phyloP scores from a whole-genome alignment of 495 filamentous ascomycete species.

The Talaromyces liani region DNA sequence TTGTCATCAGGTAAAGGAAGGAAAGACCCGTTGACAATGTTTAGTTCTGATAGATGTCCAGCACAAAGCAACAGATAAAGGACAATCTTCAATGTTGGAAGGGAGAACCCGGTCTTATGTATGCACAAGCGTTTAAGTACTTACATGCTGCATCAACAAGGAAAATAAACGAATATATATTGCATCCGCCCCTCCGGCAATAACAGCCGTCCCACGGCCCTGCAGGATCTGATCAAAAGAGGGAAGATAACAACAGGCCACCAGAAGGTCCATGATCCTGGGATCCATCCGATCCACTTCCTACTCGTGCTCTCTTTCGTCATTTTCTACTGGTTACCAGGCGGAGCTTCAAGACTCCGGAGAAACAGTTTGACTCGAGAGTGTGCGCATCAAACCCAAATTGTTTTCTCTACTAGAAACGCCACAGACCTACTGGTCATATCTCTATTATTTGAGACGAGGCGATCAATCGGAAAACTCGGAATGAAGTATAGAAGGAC shows the following conservation, averaged over 20 bases:
- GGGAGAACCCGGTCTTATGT: not conserved
- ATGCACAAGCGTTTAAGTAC: not conserved
- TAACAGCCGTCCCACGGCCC: not conserved
- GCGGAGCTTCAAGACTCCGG: not conserved
- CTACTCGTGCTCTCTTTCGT: not conserved
- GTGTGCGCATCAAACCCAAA: not conserved
- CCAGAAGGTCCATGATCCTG: not conserved
- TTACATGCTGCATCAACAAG: not conserved
- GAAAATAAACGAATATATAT: not conserved
- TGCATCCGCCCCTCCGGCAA: not conserved
- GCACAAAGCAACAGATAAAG: not conserved
- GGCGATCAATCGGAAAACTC: constrained; percentile 1
- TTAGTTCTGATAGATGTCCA: not conserved
- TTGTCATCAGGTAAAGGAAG: not conserved
- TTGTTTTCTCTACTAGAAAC: not conserved
- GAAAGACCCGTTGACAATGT: not conserved
- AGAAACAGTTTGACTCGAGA: not conserved
- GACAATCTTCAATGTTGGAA: not conserved
- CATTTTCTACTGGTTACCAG: not conserved
- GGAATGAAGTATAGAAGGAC: not conserved
- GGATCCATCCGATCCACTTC: not conserved
- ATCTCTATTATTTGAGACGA: not conserved
- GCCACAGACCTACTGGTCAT: not conserved
- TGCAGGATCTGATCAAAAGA: not conserved
- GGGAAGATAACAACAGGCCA: not conserved